These are phyloP conservation scores for Erodium maritimum DNA, from an alignment of 345 rosid species.

Conservation along the genomic window DNA sequence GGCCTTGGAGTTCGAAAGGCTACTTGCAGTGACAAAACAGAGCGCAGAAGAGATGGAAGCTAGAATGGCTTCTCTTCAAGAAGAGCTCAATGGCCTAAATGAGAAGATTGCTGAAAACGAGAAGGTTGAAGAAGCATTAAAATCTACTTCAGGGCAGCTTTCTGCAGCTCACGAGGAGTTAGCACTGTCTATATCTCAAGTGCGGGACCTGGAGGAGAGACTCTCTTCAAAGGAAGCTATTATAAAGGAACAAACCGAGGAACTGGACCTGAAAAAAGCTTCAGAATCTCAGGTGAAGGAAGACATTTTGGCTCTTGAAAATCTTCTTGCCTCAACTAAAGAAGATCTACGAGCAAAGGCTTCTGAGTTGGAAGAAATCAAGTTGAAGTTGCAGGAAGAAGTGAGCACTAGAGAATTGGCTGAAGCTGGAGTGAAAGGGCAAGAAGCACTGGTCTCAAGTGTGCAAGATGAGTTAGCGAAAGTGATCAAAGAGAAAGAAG, in stretches of 20 bases:
- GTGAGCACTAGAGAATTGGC: slow-evolving; percentile 25
- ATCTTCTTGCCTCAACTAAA: slow-evolving; percentile 28
- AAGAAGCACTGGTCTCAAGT: slow-evolving; percentile 22
- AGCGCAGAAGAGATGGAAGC: slow-evolving; percentile 56
- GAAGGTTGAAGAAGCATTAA: slow-evolving; percentile 62
- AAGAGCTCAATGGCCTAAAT: slow-evolving; percentile 56
- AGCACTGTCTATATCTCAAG: slow-evolving; percentile 43
- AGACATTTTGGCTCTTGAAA: slow-evolving; percentile 43
- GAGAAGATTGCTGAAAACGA: slow-evolving; percentile 53
- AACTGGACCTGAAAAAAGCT: slow-evolving; percentile 47
- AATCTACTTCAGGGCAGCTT: slow-evolving; percentile 45
- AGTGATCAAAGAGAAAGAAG: slow-evolving; percentile 42
- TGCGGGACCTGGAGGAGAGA: slow-evolving; percentile 42
- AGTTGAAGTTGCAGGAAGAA: slow-evolving; percentile 47
- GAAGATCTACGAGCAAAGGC: slow-evolving; percentile 48
- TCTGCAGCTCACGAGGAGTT: slow-evolving; percentile 58
- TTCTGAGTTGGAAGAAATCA: slow-evolving; percentile 37
- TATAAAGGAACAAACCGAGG: slow-evolving; percentile 41
- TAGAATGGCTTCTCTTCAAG: slow-evolving; percentile 43
- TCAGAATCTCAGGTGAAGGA: slow-evolving; percentile 59
- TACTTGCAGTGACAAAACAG: slow-evolving; percentile 48
- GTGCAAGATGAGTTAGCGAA: slow-evolving; percentile 24
- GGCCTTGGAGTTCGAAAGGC: slow-evolving; percentile 65
- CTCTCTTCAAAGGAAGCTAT: slow-evolving; percentile 56
- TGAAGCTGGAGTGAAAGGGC: slow-evolving; percentile 29